Base-by-base conservation (phyloP, 1,284 basidiomycete species). In the Melampsora abietis-canadensis region DNA sequence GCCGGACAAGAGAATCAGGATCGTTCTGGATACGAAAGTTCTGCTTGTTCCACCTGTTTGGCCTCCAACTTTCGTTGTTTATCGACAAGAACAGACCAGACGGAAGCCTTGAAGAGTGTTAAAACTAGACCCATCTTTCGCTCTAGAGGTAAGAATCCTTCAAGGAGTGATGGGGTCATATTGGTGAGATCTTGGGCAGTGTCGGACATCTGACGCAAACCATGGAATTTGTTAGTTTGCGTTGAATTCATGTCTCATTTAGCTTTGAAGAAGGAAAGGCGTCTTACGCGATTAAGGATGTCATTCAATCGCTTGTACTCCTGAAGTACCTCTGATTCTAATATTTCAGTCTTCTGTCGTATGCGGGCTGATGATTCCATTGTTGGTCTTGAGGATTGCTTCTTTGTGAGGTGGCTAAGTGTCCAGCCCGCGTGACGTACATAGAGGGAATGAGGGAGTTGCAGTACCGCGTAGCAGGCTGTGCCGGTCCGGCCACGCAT, bases 1-100 rank as follows among this genome's bases (percentile, higher is more conserved):
- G 4, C 5, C 12, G 37, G 37, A 40, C 37, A 1, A 40, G 37
- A 40, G 10, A 40, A 40, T 40, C 37, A 40, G 6, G 37, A 40
- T 40, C 37, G 37, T 40, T 40, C 37, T 10, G 10, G 5, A 12
- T 40, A 1, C 2, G 37, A 40, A 8, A 12, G 5, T 8, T 40
- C 37, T 8, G 37, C 37, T 12, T 40, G 37, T 40, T 40, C 37
- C 6, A 12, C 37, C 34, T 61, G 60, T 7, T 37, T 30, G 19
- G 31, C 31, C 61, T 67, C 72, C 44, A 54, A 47, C 15, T 66
- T 51, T 27, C 72, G 30, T 67, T 75, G 72, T 51, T 67, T 75
- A 34, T 75, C 62, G 24, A 75, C 65, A 3, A 75, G 44, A 7
- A 75, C 65, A 0, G 81, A 78, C 64, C 72, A 75, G 24, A 75